Base-by-base conservation (phyloP, 179 eudicot species). In the Beta lomatogona region DNA sequence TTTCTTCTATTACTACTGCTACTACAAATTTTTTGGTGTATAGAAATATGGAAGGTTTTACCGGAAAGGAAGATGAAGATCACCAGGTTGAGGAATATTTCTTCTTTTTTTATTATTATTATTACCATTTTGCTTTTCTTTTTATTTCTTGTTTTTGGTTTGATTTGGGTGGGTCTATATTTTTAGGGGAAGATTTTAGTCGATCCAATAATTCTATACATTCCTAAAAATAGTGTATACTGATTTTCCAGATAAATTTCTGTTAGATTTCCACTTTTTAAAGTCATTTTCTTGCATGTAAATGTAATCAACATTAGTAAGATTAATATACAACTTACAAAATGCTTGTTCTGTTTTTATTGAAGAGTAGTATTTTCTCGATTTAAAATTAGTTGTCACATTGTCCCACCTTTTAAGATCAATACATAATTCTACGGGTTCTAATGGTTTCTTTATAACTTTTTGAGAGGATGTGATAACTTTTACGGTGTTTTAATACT, bases 1-100 rank as follows among this genome's bases (percentile, higher is more conserved):
- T 52, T 19, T 9, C 21, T 53, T 28, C 16, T 41, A 57, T 3
- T 72, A 50, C 19, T 16, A 44, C 11, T 70, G 7, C 54, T 70
- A 9, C 54, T 46, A 52, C 76, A 50, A 75, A 31, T 60, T 80
- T 78, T 80, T 80, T 73, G 57, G 55, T 65, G 83, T 80, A 65
- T 53, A 74, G 77, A 73, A 53, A 54, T 53, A n/a, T 14, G n/a
- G 14, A 6, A 65, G 13, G 18, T 3, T 15, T 22, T 28, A 16
- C 55, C 41, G 18, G 36, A 72, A 45, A 65, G 52, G 63, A 67
- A 67, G 48, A 41, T 36, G 10, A 69, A 12, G 9, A 67, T 18
- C 19, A 5, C 1, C 6, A 55, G 11, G 28, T 5, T 19, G 9
- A 69, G 1, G 18, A 64, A 25, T 25, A 11, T 25, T 25, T 64